Base-by-base conservation (phyloP, 208 protist species). In the Spongospora subterranea region DNA sequence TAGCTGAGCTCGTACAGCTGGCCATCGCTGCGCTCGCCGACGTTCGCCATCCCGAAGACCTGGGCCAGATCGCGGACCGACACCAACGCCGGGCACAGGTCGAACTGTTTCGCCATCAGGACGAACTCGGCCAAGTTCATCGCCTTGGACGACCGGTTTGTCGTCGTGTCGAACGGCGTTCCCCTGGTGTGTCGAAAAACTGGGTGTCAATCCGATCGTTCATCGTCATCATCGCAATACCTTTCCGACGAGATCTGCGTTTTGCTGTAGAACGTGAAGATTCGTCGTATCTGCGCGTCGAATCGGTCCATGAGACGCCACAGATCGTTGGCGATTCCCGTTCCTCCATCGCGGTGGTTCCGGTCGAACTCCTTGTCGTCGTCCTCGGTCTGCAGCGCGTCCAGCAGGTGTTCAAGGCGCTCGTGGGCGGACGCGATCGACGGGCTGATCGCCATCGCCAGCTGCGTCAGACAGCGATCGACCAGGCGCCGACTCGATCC, bases 211-310 rank as follows among this genome's bases (percentile, higher is more conserved):
- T n/a, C n/a, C n/a, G n/a, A n/a, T n/a, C n/a, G n/a, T n/a, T n/a
- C n/a, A n/a, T n/a, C n/a, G 54, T 65, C 54, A 65, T 29, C 20
- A 65, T 17, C 20, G 17, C 20, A 32, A 29, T 65, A 17, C 29
- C 20, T 17, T 29, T 29, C 54, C 54, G 29, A 29, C 54, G 54
- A 29, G 20, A 17, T 17, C 29, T 65, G 54, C 20, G 54, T 29
- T 29, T 65, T 65, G 54, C 54, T 65, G 54, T 65, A 65, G 54
- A 65, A 65, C 54, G 29, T 65, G 54, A 65, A 65, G 54, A 29
- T 65, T 29, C 29, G 17, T 29, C 54, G 17, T 17, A 65, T 17
- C 54, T 65, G 54, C 54, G 17, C 54, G 20, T 65, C 54, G 29
- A 65, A 65, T 32, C 54, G 54, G 54, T 65, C 54, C 54, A 65